Evolutionary conservation across 208 protist species (phyloP).

Genomic region (Tritrichomonas musculus): DNA sequence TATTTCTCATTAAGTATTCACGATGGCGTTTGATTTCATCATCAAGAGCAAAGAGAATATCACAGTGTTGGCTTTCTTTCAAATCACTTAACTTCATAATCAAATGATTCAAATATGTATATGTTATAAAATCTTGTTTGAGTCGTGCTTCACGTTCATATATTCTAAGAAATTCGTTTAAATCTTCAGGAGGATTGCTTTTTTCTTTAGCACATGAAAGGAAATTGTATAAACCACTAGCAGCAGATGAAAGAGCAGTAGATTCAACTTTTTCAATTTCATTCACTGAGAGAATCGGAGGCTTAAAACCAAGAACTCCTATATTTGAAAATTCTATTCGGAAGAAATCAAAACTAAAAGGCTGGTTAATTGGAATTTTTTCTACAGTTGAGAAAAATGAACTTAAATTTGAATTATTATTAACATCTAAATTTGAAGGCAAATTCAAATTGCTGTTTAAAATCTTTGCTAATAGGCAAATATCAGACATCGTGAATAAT

Average conservation of each 20-base stretch:
- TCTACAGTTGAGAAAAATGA: no score
- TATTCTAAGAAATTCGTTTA: background rate
- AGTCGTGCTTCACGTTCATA: background rate
- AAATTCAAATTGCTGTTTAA: background rate
- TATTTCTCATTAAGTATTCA: background rate
- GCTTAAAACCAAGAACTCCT: background rate
- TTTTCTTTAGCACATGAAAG: background rate
- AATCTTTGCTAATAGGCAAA: background rate
- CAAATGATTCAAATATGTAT: background rate
- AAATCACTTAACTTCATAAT: background rate
- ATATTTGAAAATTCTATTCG: background rate
- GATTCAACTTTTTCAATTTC: background rate
- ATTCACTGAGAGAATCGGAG: background rate
- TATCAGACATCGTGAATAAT: background rate
- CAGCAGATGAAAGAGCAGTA: no score
- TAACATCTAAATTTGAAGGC: no score
- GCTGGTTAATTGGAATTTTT: background rate
- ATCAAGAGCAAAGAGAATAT: background rate
- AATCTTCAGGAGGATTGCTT: background rate
- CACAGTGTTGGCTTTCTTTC: background rate
- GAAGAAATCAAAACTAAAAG: background rate
- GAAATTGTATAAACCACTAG: background rate
- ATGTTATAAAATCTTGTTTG: background rate
- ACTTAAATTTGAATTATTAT: no score
- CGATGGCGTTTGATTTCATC: background rate